phyloP scores from a whole-genome alignment of 805 yeast genomes.

The Nakazawaea sp. region DNA sequence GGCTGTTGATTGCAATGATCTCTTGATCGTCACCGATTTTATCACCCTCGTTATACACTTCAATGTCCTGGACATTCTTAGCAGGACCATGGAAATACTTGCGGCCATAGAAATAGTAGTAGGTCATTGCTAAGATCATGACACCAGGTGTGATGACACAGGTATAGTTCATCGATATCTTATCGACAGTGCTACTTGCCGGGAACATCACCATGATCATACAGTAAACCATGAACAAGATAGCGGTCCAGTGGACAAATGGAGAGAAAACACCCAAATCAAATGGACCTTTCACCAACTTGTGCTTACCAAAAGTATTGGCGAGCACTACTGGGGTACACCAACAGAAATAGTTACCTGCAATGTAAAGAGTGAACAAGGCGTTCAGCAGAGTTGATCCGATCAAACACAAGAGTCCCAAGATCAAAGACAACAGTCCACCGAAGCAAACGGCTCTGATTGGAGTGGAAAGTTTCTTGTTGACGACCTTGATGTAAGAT shows the following conservation, averaged over 20 bases:
- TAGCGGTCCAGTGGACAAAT: constrained; percentile 37
- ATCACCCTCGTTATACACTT: constrained; percentile 7
- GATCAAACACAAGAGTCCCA: constrained; percentile 55
- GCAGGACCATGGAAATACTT: constrained; percentile 53
- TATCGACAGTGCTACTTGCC: constrained; percentile 28
- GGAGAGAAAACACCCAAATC: constrained; percentile 48
- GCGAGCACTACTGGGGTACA: constrained; percentile 50
- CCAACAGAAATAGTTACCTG: constrained; percentile 62
- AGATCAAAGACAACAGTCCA: constrained; percentile 36
- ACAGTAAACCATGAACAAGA: constrained; percentile 42
- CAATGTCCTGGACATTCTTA: constrained; percentile 4
- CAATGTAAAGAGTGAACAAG: constrained; percentile 56
- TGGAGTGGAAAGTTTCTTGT: constrained; percentile 54
- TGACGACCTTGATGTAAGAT: constrained; percentile 46
- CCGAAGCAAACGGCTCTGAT: constrained; percentile 55
- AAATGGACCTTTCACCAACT: constrained; percentile 62
- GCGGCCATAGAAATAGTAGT: constrained; percentile 46
- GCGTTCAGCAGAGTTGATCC: constrained; percentile 55
- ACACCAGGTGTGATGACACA: constrained; percentile 56
- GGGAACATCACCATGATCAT: constrained; percentile 63
- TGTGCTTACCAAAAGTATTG: constrained; percentile 38
- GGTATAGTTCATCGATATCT: constrained; percentile 61
- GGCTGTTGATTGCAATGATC: constrained; percentile 9
- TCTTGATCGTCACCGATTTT: constrained; percentile 7
- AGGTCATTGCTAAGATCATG: constrained; percentile 46